phyloP scores from a whole-genome alignment of 495 filamentous ascomycete genomes.

The Neurospora terricola region DNA sequence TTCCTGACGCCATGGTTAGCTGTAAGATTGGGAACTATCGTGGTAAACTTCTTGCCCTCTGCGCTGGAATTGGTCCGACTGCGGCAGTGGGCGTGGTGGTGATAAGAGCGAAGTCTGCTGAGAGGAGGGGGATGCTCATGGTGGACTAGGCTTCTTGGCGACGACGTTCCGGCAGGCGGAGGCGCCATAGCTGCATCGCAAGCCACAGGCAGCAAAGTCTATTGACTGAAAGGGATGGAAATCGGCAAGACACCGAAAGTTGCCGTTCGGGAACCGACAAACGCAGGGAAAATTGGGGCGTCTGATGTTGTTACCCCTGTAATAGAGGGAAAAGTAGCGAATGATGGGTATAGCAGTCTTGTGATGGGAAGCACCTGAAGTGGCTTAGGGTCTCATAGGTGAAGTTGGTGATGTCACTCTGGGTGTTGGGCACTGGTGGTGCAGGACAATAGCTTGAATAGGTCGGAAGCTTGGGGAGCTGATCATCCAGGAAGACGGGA shows the following conservation, averaged over 20 bases:
- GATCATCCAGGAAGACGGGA: not conserved
- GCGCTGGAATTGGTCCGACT: constrained; percentile 8
- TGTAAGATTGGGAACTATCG: not conserved
- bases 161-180: not conserved
- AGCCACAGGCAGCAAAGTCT: not conserved
- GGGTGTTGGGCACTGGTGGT: not conserved
- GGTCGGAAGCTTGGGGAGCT: not conserved
- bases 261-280: not conserved
- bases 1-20: constrained; percentile 25
- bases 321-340: not conserved
- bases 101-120: constrained; percentile 4
- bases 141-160: constrained; percentile 8
- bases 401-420: not conserved
- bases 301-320: not conserved
- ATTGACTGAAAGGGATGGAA: not conserved
- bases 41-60: constrained; percentile 17
- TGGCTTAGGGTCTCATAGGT: not conserved
- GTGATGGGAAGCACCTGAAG: not conserved
- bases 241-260: not conserved
- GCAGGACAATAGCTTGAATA: not conserved
- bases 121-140: constrained; percentile 7
- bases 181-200: not conserved
- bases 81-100: constrained; percentile 3
- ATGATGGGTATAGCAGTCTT: not conserved
- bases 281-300: not conserved